A percentile compares a stretch with the other conserved stretches of the same genome.
Conservation (phyloP, 2,329 filamentous ascomycete species). For the Westerdykella ornata region DNA sequence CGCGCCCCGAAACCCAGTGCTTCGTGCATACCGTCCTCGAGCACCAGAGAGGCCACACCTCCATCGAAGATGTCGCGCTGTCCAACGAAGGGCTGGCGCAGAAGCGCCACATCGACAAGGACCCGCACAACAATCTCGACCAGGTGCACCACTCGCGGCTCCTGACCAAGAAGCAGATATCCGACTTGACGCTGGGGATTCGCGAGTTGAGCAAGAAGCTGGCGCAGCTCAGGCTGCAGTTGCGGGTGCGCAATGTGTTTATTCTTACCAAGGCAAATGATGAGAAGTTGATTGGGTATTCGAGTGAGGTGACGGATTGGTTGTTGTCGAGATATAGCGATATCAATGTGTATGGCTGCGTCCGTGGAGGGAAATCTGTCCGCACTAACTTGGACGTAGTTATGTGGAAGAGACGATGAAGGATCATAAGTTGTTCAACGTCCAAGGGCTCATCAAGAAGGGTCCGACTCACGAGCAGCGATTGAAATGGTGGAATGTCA, state of each 20-base stretch:
- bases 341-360: slow-evolving; percentile 61
- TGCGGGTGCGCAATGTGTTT: slow-evolving; percentile 77
- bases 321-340: slow-evolving; percentile 63
- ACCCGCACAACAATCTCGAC: slow-evolving; percentile 30
- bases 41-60: slow-evolving; percentile 33
- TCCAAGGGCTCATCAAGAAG: slow-evolving; percentile 59
- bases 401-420: slow-evolving; percentile 71
- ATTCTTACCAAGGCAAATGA: slow-evolving; percentile 91
- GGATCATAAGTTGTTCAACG: slow-evolving; percentile 66
- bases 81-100: slow-evolving; percentile 32
- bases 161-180: slow-evolving; percentile 87
- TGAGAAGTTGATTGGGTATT: slow-evolving; percentile 67
- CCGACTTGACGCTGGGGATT: slow-evolving; percentile 95
- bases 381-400: slow-evolving; percentile 17
- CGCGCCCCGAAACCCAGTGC: slow-evolving; percentile 47
- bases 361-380: not conserved
- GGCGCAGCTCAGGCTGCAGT: slow-evolving; percentile 72
- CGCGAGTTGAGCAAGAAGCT: slow-evolving; percentile 81
- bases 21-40: slow-evolving; percentile 57
- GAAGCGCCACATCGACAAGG: slow-evolving; percentile 40
- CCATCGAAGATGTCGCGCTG: slow-evolving; percentile 16
- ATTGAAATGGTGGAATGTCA: slow-evolving; percentile 75
- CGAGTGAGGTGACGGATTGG: slow-evolving; percentile 73
- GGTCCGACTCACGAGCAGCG: slow-evolving; percentile 50
- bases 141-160: slow-evolving; percentile 57